Base-by-base conservation (phyloP, 768 basidiomycete species). In the Ramaria sp. region DNA sequence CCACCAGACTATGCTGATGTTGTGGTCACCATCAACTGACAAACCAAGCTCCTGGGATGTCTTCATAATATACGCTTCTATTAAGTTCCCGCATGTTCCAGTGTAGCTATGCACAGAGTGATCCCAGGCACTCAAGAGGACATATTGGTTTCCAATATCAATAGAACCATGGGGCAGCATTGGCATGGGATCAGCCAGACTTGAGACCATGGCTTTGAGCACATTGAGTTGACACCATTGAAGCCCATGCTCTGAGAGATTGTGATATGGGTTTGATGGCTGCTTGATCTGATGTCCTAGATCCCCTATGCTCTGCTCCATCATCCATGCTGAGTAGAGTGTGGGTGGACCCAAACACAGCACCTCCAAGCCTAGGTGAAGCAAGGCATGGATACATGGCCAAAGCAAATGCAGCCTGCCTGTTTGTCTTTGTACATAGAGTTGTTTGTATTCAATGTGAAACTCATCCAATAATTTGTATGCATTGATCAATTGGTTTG, bases 351-450 rank as follows among this genome's bases (percentile, higher is more conserved):
- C 57, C 12, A 58, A 24, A 15, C 51, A 51, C 2, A 20, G 34
- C 7, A 58, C 57, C 30, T 58, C 57, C 2, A 24, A 19, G 3
- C 30, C n/a, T 9, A 58, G 38, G 19, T 58, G 57, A 15, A 24
- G 43, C 3, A 53, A 17, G 20, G 49, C 31, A 30, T 58, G 57
- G 17, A 58, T 43, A 17, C 34, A 41, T 2, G 49, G 57, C 15
- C 57, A 31, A 1, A 51, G 34, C 33, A 58, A 53, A 24, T 58
- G 57, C 1, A 58, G 19, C 4, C 51, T 52, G 17, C 53, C 37
- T 5, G 37, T n/a, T 1, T 41, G 34, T 17, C 57, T 37, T 30
- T 53, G 57, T 7, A 38, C 31, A 42, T 53, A 58, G 7, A 34
- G 48, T 5, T 20, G 20, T 31, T 58, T 47, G 39, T 38, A 42